phyloP scores from a whole-genome alignment of 2,329 filamentous ascomycete genomes.

The Pseudomassariella vexata region DNA sequence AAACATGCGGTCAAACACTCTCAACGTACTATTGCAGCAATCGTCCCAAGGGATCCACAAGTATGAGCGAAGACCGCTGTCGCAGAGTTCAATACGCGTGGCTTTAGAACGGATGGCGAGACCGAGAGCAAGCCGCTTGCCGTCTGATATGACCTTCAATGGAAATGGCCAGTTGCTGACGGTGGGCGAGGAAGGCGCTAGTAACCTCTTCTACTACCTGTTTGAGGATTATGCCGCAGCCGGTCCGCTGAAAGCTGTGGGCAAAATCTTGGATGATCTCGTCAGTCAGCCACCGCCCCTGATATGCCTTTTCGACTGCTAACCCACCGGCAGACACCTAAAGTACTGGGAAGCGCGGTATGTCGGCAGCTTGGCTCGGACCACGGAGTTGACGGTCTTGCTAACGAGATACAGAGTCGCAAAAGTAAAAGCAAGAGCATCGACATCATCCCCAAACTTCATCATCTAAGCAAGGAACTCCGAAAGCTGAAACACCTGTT shows the following conservation, averaged over 20 bases:
- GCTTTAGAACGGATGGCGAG: conserved; percentile 31
- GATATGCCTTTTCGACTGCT: conserved; percentile 6
- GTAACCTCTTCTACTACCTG: conserved; percentile 59
- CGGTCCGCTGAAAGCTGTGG: conserved; percentile 44
- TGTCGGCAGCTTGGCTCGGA: conserved; percentile 10
- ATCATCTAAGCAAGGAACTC: conserved; percentile 55
- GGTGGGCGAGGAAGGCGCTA: conserved; percentile 43
- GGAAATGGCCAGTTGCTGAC: conserved; percentile 10
- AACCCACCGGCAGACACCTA: conserved; percentile 21
- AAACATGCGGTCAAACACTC: conserved; percentile 31
- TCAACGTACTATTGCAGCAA: conserved; percentile 30
- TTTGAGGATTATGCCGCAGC: conserved; percentile 62
- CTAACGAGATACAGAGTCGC: conserved; percentile 17
- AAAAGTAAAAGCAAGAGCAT: conserved; percentile 34
- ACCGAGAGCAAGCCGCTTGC: conserved; percentile 16
- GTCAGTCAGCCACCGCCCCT: conserved; percentile 25
- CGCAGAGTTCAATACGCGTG: conserved; percentile 32
- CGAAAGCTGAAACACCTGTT: conserved; percentile 56
- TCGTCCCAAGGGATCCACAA: conserved; percentile 30
- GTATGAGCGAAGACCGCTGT: conserved; percentile 32
- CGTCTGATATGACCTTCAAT: conserved; percentile 14
- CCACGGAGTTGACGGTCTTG: too few relatives aligned
- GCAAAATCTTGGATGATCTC: conserved; percentile 39
- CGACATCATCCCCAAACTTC: conserved; percentile 51
- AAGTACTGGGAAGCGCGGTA: conserved; percentile 29